These are phyloP conservation scores for Tardiomyces blankii DNA, from an alignment of 1,139 yeast species.

Conservation along the genomic window DNA sequence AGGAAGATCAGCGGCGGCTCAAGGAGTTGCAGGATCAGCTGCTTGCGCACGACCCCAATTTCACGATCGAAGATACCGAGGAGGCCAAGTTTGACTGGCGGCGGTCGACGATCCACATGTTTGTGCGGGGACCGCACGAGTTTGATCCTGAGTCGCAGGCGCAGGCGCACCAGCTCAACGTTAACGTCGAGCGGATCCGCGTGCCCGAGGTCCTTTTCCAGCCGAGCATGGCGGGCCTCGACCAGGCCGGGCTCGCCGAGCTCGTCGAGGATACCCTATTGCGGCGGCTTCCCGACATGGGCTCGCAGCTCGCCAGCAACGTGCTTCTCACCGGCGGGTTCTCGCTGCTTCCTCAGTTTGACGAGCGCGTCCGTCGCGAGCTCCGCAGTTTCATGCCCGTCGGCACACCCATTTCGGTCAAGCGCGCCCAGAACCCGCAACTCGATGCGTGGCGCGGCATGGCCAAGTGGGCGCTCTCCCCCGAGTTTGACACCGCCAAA, in stretches of 20 bases:
- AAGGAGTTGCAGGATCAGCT: constrained; percentile 61
- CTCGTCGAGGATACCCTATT: constrained; percentile 56
- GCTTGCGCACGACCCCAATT: constrained; percentile 71
- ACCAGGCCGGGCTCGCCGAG: constrained; percentile 87
- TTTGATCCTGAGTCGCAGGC: constrained; percentile 53
- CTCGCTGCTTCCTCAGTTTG: constrained; percentile 53
- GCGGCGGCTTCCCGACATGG: constrained; percentile 38
- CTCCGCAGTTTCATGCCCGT: constrained; percentile 62
- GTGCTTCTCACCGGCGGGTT: constrained; percentile 84
- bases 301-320: constrained; percentile 40
- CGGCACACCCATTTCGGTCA: constrained; percentile 49
- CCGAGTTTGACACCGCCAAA: constrained; percentile 37
- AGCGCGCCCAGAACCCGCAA: constrained; percentile 55
- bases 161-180: constrained; percentile 77
- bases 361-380: constrained; percentile 54
- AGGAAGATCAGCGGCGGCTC: constrained; percentile 34
- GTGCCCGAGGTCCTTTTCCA: constrained; percentile 89
- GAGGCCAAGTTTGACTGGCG: constrained; percentile 74
- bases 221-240: constrained; percentile 92
- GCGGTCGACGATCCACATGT: constrained; percentile 67
- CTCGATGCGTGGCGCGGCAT: constrained; percentile 92
- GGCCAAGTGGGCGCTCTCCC: constrained; percentile 60
- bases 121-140: constrained; percentile 79
- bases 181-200: constrained; percentile 82
- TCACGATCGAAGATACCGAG: constrained; percentile 70